Conservation (phyloP, 177 flowering plant genomes). For the Viscum album region DNA sequence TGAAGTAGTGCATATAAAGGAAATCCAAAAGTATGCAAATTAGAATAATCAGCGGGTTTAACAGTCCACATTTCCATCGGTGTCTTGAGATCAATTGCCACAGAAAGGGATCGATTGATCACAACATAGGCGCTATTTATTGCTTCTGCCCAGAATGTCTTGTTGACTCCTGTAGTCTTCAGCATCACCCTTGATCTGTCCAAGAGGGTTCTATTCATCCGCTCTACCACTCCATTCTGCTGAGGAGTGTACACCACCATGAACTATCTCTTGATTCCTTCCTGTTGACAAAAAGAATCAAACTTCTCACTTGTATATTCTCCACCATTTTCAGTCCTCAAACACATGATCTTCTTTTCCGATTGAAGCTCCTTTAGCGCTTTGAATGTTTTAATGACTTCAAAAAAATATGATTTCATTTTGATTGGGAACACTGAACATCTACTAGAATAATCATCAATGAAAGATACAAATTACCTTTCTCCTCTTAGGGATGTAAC, state of each 20-base stretch:
- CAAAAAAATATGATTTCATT: too few species aligned
- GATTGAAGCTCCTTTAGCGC: too few species aligned
- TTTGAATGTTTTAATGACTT: too few species aligned
- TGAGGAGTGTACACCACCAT: not conserved
- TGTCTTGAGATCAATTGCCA: not conserved
- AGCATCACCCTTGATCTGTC: not conserved
- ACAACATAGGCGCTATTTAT: not conserved
- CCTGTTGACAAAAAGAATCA: too few species aligned
- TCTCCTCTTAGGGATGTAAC: too few species aligned
- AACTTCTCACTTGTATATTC: too few species aligned
- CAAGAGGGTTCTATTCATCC: not conserved
- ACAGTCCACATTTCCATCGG: not conserved
- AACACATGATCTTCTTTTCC: too few species aligned
- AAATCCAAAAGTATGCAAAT: not conserved
- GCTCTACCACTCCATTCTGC: not conserved
- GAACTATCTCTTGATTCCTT: too few species aligned
- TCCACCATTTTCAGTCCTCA: too few species aligned
- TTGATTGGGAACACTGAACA: too few species aligned
- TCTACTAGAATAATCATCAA: too few species aligned
- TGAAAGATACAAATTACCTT: too few species aligned
- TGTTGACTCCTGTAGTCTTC: not conserved
- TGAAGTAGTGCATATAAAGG: not conserved
- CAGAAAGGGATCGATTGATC: not conserved
- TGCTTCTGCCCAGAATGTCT: not conserved
- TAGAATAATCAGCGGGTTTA: not conserved